Percentiles rank a stretch among this genome's conserved stretches.
Evolutionary conservation across 164 flowering plant species (phyloP).

Genomic region (Saururus chinensis): DNA sequence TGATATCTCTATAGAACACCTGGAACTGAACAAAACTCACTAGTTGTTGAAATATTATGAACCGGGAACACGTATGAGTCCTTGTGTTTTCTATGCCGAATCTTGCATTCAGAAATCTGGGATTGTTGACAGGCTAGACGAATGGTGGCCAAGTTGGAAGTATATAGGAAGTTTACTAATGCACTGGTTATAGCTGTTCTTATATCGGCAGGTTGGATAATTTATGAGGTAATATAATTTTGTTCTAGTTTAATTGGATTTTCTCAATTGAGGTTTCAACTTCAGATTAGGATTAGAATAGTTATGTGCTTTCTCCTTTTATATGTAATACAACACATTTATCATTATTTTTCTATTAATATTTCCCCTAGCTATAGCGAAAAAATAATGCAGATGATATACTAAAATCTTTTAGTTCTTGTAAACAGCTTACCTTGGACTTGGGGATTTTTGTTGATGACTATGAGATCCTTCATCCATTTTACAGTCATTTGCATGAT

Average conservation of each 20-base stretch:
- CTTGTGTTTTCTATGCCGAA: neutral
- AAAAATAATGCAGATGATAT: no score
- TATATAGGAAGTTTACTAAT: constrained; percentile 93
- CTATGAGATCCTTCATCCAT: no score
- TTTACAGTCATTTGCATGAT: no score
- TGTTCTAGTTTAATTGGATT: neutral
- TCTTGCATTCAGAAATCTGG: neutral
- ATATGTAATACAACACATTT: no score
- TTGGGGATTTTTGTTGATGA: no score
- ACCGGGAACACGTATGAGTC: neutral
- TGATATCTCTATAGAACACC: neutral
- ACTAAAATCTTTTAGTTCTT: no score
- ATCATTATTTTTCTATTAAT: no score
- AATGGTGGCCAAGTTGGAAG: constrained; percentile 78
- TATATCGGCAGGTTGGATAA: constrained; percentile 90
- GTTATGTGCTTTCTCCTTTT: neutral
- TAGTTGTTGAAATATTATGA: no score
- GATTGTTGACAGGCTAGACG: constrained; percentile 53
- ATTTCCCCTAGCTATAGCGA: no score
- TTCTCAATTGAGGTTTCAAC: neutral
- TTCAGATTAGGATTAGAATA: neutral
- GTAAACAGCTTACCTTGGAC: no score
- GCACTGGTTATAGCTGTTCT: constrained; percentile 84
- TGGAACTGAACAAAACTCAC: neutral
- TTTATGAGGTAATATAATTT: constrained; percentile 72